Conservation (phyloP, 495 filamentous ascomycete genomes). For the Podospora pseudoanserina region DNA sequence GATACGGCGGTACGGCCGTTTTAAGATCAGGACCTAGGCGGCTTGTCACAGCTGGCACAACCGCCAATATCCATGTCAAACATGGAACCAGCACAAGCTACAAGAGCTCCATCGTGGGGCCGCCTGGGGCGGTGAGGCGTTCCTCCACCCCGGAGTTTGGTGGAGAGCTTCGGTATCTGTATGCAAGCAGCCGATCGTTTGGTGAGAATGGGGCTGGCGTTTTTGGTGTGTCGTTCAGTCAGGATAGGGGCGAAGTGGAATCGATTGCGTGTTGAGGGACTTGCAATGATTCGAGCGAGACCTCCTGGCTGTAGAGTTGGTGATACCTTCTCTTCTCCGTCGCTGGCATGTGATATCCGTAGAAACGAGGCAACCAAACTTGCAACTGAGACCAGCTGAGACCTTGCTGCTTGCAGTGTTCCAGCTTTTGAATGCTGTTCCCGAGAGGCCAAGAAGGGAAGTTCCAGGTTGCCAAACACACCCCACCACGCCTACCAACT, state of each 20-base stretch:
- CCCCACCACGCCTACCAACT: not conserved
- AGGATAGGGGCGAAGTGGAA: not conserved
- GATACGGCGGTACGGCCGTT: slow-evolving; percentile 5
- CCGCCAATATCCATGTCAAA: not conserved
- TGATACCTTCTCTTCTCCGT: not conserved
- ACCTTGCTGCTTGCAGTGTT: not conserved
- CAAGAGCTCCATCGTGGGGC: slow-evolving; percentile 2
- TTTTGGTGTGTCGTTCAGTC: not conserved
- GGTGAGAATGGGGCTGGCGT: not conserved
- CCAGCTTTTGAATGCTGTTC: not conserved
- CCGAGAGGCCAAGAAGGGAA: not conserved
- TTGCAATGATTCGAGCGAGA: not conserved
- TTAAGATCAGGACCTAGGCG: not conserved
- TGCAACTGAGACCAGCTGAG: not conserved
- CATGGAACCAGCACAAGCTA: slow-evolving; percentile 4
- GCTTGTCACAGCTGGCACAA: slow-evolving; percentile 1
- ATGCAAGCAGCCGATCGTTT: not conserved
- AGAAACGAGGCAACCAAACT: not conserved
- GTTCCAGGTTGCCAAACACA: not conserved
- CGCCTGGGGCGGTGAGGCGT: not conserved
- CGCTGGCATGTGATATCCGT: not conserved
- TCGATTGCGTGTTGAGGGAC: not conserved
- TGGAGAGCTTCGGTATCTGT: not conserved
- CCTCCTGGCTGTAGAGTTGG: not conserved
- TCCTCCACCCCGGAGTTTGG: not conserved